Base-by-base conservation (phyloP, 768 basidiomycete species). In the Sarcomyxa edulis region DNA sequence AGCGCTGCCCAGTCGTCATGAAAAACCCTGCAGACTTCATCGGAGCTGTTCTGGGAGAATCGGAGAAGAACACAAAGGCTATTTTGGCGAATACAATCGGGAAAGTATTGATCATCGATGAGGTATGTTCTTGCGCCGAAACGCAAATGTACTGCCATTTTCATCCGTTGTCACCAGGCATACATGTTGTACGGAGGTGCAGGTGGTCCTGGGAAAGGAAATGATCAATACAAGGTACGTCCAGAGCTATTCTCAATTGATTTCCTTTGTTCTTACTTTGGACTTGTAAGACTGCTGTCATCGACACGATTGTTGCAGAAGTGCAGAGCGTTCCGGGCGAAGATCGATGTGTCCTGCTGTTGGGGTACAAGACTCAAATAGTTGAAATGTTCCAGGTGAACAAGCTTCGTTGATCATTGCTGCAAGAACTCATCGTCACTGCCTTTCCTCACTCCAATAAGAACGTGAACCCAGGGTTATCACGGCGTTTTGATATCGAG, bases 261-360 rank as follows among this genome's bases (percentile, higher is more conserved):
- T n/a, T n/a, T n/a, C n/a, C n/a, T n/a, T n/a, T n/a, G n/a, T n/a
- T n/a, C n/a, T n/a, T n/a, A n/a, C n/a, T n/a, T n/a, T n/a, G n/a
- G n/a, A n/a, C n/a, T n/a, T n/a, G n/a, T n/a, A n/a, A 82, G 45
- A 79, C 76, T 1, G 69, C 80, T 0, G 83, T 85, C 28, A 81
- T 84, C 20, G 83, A 85, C 49, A 83, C 82, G 0, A 72, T 85
- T 20, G 82, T 85, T 0, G 83, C 83, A 0, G 83, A 85, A 53
- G 72, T 85, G 3, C 82, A 85, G 47, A 80, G 71, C 31, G 68
- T 69, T 0, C 77, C 78, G 1, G 81, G 82, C 4, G 83, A 85
- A 50, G 82, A 84, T 50, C 68, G 81, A 21, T 82, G 79, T 37
- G 76, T 85, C 0, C 58, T 85, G 8, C 53, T 84, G 30, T 51